Percentiles rank a stretch among this genome's conserved stretches.
These are phyloP conservation scores for Collybia mongolica DNA, from an alignment of 768 basidiomycete species.

Conservation along the genomic window DNA sequence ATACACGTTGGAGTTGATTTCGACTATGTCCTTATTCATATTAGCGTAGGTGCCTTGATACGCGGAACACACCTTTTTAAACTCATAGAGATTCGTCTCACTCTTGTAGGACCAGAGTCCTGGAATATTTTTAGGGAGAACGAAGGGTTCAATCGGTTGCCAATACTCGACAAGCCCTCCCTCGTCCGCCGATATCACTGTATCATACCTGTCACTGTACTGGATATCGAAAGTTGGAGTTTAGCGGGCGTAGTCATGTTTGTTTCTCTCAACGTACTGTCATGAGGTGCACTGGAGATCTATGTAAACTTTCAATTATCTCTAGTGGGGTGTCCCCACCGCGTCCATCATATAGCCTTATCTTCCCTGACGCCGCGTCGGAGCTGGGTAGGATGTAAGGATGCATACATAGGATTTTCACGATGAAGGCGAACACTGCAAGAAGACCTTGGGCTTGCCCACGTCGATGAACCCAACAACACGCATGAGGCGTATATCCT, in stretches of 20 bases:
- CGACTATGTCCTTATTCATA: constrained; percentile 45
- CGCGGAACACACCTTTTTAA: constrained; percentile 76
- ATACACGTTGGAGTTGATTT: constrained; percentile 92
- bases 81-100: constrained; percentile 93
- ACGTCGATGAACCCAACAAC: constrained; percentile 92
- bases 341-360: constrained; percentile 91
- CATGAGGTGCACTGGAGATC: constrained; percentile 89
- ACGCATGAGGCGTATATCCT: constrained; percentile 80
- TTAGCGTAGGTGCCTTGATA: background rate
- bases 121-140: constrained; percentile 70
- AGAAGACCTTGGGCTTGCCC: constrained; percentile 87
- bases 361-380: constrained; percentile 69
- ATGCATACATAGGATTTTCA: constrained; percentile 7
- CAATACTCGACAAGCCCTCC: constrained; percentile 96
- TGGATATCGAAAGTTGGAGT: constrained; percentile 27
- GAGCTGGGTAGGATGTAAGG: constrained; percentile 49
- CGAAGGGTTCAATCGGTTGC: constrained; percentile 89
- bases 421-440: constrained; percentile 63
- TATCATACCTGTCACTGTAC: constrained; percentile 91
- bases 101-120: constrained; percentile 91
- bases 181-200: constrained; percentile 93
- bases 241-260: background rate
- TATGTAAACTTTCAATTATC: constrained; percentile 76
- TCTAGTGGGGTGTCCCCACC: constrained; percentile 79
- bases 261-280: constrained; percentile 49